These are phyloP conservation scores for Leccinum rimulosum DNA, from an alignment of 768 basidiomycete genomes.

Conservation along the genomic window DNA sequence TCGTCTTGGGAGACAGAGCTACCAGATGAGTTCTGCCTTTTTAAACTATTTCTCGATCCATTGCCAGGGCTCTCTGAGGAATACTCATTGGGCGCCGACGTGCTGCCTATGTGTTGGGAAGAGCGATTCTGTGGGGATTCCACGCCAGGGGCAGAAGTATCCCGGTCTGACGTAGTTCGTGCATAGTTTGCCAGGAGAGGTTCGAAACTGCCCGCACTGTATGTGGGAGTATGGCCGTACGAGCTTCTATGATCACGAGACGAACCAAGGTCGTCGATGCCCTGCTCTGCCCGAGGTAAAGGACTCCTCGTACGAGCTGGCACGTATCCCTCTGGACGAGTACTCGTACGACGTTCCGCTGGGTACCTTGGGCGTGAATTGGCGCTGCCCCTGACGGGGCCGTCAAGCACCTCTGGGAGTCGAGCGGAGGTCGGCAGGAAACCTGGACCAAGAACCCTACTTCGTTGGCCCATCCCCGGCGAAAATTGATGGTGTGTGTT, in stretches of 20 bases:
- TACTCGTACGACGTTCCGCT: slow-evolving; percentile 11
- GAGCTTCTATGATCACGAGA: slow-evolving; percentile 32
- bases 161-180: slow-evolving; percentile 26
- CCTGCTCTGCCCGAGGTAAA: slow-evolving; percentile 33
- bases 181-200: slow-evolving; percentile 52
- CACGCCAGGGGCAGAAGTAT: slow-evolving; percentile 5
- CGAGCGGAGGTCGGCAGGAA: slow-evolving; percentile 31
- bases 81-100: slow-evolving; percentile 3
- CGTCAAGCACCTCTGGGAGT: slow-evolving; percentile 30
- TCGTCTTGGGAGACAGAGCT: slow-evolving; percentile 41
- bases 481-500: slow-evolving; percentile 21
- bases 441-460: slow-evolving; percentile 22
- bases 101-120: slow-evolving; percentile 1
- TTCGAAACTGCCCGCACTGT: slow-evolving; percentile 58
- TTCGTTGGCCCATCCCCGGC: slow-evolving; percentile 41
- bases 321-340: slow-evolving; percentile 39
- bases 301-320: slow-evolving; percentile 49
- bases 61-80: slow-evolving; percentile 26
- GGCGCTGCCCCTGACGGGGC: slow-evolving; percentile 27
- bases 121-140: slow-evolving; percentile 34
- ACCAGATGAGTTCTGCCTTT: slow-evolving; percentile 20
- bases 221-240: slow-evolving; percentile 43
- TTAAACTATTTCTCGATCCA: slow-evolving; percentile 23
- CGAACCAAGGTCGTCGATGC: slow-evolving; percentile 24
- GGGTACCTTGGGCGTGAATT: slow-evolving; percentile 55